Evolutionary conservation across 1,284 basidiomycete genomes (phyloP).

Genomic region (Ganoderma leucocontextum): DNA sequence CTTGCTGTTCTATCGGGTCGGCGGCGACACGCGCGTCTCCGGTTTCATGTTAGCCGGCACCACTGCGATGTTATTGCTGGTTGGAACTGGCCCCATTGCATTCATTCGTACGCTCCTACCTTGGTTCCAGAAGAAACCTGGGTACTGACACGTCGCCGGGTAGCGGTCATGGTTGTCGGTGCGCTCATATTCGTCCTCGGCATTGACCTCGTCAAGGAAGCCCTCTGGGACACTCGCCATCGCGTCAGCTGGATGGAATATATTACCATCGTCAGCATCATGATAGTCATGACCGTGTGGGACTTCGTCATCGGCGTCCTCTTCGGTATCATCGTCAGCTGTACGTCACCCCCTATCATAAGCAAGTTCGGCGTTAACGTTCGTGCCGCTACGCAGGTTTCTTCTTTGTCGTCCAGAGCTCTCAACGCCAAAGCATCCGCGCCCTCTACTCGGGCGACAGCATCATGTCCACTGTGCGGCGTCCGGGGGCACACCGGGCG

Average conservation of each 20-base stretch:
- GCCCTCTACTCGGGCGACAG: slow-evolving; percentile 82
- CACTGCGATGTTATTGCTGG: slow-evolving; percentile 77
- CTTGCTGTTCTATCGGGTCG: slow-evolving; percentile 93
- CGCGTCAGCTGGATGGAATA: slow-evolving; percentile 85
- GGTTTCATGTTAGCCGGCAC: slow-evolving; percentile 87
- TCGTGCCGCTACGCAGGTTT: slow-evolving; percentile 60
- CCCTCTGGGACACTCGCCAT: slow-evolving; percentile 94
- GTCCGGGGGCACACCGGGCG: slow-evolving; percentile 87
- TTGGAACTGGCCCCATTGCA: slow-evolving; percentile 88
- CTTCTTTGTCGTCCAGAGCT: slow-evolving; percentile 97
- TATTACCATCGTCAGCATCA: slow-evolving; percentile 81
- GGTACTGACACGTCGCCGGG: slow-evolving; percentile 3
- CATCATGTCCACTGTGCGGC: slow-evolving; percentile 89
- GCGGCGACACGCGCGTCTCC: slow-evolving; percentile 85
- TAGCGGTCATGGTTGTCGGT: slow-evolving; percentile 89
- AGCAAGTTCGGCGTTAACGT: neutral
- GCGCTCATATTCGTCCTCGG: slow-evolving; percentile 96
- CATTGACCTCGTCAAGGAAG: slow-evolving; percentile 94
- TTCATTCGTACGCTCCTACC: slow-evolving; percentile 82
- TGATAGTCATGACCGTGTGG: slow-evolving; percentile 92
- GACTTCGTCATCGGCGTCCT: slow-evolving; percentile 96
- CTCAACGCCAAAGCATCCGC: slow-evolving; percentile 84
- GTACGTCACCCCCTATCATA: slow-evolving; percentile 51
- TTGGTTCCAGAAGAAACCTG: neutral
- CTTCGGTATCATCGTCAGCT: slow-evolving; percentile 92